phyloP scores from a whole-genome alignment of 768 basidiomycete genomes.

The Trametes cubensis region DNA sequence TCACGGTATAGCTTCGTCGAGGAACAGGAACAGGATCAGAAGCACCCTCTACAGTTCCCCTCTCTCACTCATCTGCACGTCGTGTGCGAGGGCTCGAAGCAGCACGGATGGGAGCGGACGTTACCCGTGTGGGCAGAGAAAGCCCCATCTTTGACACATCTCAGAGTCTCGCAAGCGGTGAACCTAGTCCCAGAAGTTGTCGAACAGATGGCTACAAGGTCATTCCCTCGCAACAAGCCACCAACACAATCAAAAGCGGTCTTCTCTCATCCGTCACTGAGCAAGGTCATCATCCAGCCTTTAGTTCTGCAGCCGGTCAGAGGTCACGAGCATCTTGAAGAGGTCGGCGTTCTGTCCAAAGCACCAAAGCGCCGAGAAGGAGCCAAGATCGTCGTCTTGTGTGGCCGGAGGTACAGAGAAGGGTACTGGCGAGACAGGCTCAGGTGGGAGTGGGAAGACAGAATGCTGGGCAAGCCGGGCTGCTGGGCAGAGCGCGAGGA shows the following conservation, averaged over 20 bases:
- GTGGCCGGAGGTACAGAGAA: constrained; percentile 6
- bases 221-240: neutral
- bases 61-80: constrained; percentile 16
- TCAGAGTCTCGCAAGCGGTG: constrained; percentile 15
- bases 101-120: constrained; percentile 7
- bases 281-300: constrained; percentile 12
- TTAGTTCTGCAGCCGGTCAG: constrained; percentile 5
- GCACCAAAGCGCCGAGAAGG: neutral
- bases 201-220: neutral
- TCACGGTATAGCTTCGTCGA: neutral
- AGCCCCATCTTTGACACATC: constrained; percentile 12
- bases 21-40: neutral
- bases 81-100: constrained; percentile 11
- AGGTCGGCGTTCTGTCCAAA: neutral
- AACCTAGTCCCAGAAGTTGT: constrained; percentile 14
- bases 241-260: neutral
- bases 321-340: constrained; percentile 5
- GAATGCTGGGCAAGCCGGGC: constrained; percentile 2
- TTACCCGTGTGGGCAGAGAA: constrained; percentile 3
- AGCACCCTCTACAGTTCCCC: neutral
- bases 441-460: constrained; percentile 16
- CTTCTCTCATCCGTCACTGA: neutral
- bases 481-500: constrained; percentile 13
- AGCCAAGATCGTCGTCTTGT: constrained; percentile 1
- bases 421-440: constrained; percentile 18